Base-by-base conservation (phyloP, 805 yeast genomes). In the Cyberlindnera maritima region DNA sequence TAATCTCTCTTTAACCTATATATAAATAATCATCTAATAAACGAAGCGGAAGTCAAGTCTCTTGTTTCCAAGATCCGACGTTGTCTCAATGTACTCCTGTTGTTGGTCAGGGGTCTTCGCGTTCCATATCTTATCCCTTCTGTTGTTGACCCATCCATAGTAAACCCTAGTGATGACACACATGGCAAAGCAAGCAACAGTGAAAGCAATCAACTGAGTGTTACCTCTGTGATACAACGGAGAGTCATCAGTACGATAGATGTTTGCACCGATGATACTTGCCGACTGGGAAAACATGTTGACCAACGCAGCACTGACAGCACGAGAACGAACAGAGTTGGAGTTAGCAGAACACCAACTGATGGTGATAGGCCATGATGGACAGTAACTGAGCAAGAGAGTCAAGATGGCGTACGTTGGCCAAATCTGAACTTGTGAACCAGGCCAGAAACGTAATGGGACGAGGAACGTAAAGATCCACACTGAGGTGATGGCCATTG, bases 261-360 rank as follows among this genome's bases (percentile, higher is more conserved):
- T 71, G 55, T 83, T 77, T 8, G 81, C 67, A 3, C 80, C 66
- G 10, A 76, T 66, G 40, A 85, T 79, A 17, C 69, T 62, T 1
- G 81, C 84, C 0, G 79, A 68, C 58, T 85, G 90, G 0, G 78
- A 79, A 60, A 72, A 75, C 71, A 83, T 81, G 56, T 83, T 85
- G 58, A 78, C 82, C 40, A 84, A 47, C 0, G 89, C 81, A 0
- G 88, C 79, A 13, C 84, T 74, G 4, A 84, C 80, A 0, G 89
- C 77, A 54, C 91, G 68, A 3, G 79, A 67, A n/a, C 83, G 65
- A 23, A 84, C 85, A 1, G 83, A 71, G 59, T 79, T 77, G 11
- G 87, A 74, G 55, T 83, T 83, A 25, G 77, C 62, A 0, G 89
- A 81, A 47, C 80, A 74, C 81, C 87, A 79, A 21, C 77, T 67